Evolutionary conservation across 2,329 filamentous ascomycete genomes (phyloP).

Genomic region (Cercospora citrullina): DNA sequence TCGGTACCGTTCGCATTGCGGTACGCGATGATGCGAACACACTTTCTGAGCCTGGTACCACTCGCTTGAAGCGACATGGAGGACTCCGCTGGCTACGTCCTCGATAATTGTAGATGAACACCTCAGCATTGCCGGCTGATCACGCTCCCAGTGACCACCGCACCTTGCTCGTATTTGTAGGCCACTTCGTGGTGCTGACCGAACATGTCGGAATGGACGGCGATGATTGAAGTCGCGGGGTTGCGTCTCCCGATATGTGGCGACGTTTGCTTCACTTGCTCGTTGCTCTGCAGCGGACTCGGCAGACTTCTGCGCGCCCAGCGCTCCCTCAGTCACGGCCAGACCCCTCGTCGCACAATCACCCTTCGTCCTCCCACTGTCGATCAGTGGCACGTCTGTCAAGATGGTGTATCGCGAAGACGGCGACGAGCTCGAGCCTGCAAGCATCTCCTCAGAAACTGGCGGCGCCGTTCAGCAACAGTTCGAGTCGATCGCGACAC

Average conservation of each 20-base stretch:
- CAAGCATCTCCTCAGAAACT: background rate
- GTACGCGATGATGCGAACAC: background rate
- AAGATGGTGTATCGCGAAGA: background rate
- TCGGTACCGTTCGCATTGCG: background rate
- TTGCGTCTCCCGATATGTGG: background rate
- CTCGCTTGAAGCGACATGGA: background rate
- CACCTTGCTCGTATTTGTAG: background rate
- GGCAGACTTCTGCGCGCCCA: background rate
- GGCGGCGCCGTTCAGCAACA: background rate
- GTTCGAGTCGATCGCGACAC: background rate
- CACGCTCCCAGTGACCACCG: background rate
- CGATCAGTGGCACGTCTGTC: background rate
- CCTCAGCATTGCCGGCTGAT: background rate
- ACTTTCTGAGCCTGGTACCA: background rate
- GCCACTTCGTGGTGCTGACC: background rate
- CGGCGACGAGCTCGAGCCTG: background rate
- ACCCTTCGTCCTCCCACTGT: background rate
- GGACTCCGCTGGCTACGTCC: background rate
- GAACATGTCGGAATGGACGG: background rate
- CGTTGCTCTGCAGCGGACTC: background rate
- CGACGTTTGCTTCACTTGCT: slow-evolving; percentile 1
- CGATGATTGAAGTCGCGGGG: background rate
- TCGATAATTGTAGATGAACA: background rate
- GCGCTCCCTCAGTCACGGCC: background rate
- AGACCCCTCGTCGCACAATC: background rate